Percentiles rank a stretch among this genome's conserved stretches.
Conservation (phyloP, 2,329 filamentous ascomycete genomes). For the Neonectria hederae region DNA sequence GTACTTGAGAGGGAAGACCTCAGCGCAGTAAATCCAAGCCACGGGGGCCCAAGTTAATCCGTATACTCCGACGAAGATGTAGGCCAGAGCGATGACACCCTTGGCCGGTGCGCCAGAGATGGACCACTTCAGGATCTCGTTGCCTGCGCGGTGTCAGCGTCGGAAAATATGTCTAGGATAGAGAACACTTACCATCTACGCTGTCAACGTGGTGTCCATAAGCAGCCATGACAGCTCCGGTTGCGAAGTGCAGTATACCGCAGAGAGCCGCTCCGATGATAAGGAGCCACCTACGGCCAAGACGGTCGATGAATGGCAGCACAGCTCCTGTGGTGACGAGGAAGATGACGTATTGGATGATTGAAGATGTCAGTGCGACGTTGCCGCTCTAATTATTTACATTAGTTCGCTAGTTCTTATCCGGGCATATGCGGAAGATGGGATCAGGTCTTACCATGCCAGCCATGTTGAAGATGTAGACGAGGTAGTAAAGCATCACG, state of each 20-base stretch:
- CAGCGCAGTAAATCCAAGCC: conserved; percentile 67
- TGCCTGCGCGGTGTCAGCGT: conserved; percentile 44
- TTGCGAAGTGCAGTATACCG: conserved; percentile 58
- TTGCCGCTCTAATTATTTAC: conserved; percentile 37
- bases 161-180: accelerated
- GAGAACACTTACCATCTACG: conserved; percentile 46
- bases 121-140: conserved; percentile 57
- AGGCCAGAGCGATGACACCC: conserved; percentile 60
- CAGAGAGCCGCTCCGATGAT: conserved; percentile 57
- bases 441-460: conserved; percentile 49
- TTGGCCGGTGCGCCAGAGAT: conserved; percentile 57
- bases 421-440: not conserved
- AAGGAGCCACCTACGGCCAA: conserved; percentile 59
- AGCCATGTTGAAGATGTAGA: conserved; percentile 71
- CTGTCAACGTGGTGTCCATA: conserved; percentile 55
- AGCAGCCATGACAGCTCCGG: conserved; percentile 60
- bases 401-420: not conserved
- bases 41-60: conserved; percentile 58
- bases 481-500: conserved; percentile 67
- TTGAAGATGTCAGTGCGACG: conserved; percentile 58
- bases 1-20: conserved; percentile 59
- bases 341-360: conserved; percentile 66
- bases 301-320: conserved; percentile 59
- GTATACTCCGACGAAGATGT: conserved; percentile 55
- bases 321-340: conserved; percentile 61